Percentiles rank a stretch among this genome's conserved stretches.
phyloP scores from a whole-genome alignment of 2,329 filamentous ascomycete species.

The Aureobasidium subglaciale region DNA sequence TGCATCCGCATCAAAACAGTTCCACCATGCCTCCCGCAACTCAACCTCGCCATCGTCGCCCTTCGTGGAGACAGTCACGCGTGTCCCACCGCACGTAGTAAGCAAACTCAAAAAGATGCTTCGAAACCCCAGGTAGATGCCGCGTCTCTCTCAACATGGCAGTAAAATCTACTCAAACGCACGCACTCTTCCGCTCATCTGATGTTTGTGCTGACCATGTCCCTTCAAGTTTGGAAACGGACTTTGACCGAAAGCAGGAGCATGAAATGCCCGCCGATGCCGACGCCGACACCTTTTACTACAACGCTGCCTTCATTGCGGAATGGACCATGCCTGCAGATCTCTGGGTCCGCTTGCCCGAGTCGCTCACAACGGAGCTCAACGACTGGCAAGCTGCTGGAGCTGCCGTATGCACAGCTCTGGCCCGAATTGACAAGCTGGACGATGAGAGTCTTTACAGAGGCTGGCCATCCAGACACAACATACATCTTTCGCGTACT shows the following conservation, averaged over 20 bases:
- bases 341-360: slow-evolving; percentile 32
- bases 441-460: slow-evolving; percentile 27
- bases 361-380: slow-evolving; percentile 27
- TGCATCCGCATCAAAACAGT: neutral
- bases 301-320: slow-evolving; percentile 30
- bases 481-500: slow-evolving; percentile 13
- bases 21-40: slow-evolving; percentile 9
- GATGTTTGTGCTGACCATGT: neutral
- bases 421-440: slow-evolving; percentile 29
- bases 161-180: neutral
- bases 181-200: neutral
- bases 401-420: slow-evolving; percentile 38
- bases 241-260: slow-evolving; percentile 7
- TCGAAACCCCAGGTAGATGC: neutral
- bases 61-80: slow-evolving; percentile 22
- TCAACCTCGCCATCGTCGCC: slow-evolving; percentile 24
- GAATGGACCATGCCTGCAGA: slow-evolving; percentile 33
- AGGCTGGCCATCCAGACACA: slow-evolving; percentile 25
- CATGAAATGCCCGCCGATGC: slow-evolving; percentile 12
- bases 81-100: slow-evolving; percentile 10
- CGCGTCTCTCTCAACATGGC: neutral
- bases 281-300: slow-evolving; percentile 27
- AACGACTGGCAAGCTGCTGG: slow-evolving; percentile 36
- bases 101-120: no score
- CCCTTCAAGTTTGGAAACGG: slow-evolving; percentile 7